Conservation (phyloP, 73 alveolate species). For the Tetrahymena thermophila region DNA sequence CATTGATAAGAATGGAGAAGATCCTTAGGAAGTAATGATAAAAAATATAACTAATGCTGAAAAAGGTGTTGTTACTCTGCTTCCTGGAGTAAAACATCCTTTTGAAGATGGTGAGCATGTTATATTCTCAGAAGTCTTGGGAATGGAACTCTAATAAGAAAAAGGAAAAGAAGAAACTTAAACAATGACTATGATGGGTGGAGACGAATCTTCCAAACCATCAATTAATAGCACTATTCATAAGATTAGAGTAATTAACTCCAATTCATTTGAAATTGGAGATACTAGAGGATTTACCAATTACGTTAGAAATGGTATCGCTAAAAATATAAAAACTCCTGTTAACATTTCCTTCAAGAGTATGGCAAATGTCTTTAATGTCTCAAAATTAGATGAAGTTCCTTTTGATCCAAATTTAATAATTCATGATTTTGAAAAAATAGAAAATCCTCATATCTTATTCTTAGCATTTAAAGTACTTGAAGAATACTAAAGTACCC, state of each 20-base stretch:
- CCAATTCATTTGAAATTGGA: conserved; percentile 59
- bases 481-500: not conserved
- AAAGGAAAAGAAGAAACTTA: not conserved
- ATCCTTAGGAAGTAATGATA: conserved; percentile 62
- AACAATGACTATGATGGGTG: not conserved
- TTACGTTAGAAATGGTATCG: conserved; percentile 57
- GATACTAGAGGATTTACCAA: conserved; percentile 43
- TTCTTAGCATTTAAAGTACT: conserved; percentile 55
- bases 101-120: conserved; percentile 71
- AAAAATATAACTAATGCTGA: conserved; percentile 39
- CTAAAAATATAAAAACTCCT: conserved; percentile 52
- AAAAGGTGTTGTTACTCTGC: conserved; percentile 57
- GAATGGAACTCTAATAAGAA: conserved; percentile 40
- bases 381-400: not conserved
- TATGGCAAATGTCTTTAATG: conserved; percentile 4
- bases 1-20: conserved; percentile 88
- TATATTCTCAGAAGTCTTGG: conserved; percentile 32
- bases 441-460: conserved; percentile 19
- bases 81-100: conserved; percentile 39
- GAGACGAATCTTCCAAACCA: conserved; percentile 4
- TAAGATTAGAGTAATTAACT: conserved; percentile 50
- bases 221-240: conserved; percentile 59
- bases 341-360: conserved; percentile 41
- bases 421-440: conserved; percentile 60
- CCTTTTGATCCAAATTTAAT: conserved; percentile 46